Evolutionary conservation across 2,329 filamentous ascomycete species (phyloP), one percentile per base, ranked within the genome.

Genomic region (Cladobotryum mycophilum): DNA sequence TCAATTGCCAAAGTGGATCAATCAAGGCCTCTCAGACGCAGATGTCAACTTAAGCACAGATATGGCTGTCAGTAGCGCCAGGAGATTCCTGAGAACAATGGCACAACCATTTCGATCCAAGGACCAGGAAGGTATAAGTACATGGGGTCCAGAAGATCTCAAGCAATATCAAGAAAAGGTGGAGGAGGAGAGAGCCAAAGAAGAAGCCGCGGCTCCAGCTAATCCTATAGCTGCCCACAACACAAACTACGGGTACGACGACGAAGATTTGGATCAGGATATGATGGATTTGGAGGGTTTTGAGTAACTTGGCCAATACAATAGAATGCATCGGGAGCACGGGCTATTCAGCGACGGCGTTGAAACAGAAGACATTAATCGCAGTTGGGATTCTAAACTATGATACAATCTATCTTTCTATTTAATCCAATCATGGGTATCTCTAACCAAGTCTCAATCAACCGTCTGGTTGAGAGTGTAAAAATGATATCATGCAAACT

Each of bases 1-100:
- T 3, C 95, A 99, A 70, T 76, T 99, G 25, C 93, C 93, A 11
- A 96, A 96, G 66, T 99, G 93, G 93, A 99, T 99, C 63, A 88
- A 85, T 56, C 87, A 95, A 64, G 90, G 87, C 3, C 78, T 99
- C 53, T 75, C 88, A 33, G 90, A 96, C 45, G 85, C 85, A 18
- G 90, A 96, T 58, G 84, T 86, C 11, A 96, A 96, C 60, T 76
- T 99, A 54, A 95, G 88, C 63, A 96, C 93, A 0, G 93, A 99
- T 64, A 96, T 97, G 84, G 89, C 92, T 0, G 86, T 95, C 15
- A 88, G 89, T 50, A 85, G 81, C 43, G 92, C 93, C 11, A 90
- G 95, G 70, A 86, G 86, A 47, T 99, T 99, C 69, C 69, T 99
- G 63, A 81, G 87, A 54, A 85, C 84, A 22, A 99, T 99, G 89